These are phyloP conservation scores for Camelina hispida DNA, from an alignment of 345 rosid genomes.

Conservation along the genomic window DNA sequence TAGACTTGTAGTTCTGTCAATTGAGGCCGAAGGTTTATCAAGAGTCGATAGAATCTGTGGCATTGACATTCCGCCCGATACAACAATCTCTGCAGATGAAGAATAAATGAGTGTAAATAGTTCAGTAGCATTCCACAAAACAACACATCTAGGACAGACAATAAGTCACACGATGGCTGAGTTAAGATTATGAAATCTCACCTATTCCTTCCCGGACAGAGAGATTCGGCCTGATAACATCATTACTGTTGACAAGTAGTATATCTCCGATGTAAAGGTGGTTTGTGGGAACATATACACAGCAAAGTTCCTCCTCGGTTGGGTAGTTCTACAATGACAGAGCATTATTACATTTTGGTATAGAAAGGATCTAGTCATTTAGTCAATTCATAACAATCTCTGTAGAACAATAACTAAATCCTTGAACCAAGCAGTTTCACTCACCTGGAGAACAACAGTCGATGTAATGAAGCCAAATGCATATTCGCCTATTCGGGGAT, in stretches of 20 bases:
- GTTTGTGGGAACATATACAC: constrained; percentile 97
- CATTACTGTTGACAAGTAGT: constrained; percentile 79
- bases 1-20: constrained; percentile 47
- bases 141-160: not conserved
- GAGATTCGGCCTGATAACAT: constrained; percentile 91
- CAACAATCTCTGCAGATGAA: constrained; percentile 80
- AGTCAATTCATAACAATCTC: too few relatives aligned
- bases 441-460: constrained; percentile 83
- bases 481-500: constrained; percentile 95
- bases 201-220: constrained; percentile 99
- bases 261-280: constrained; percentile 98
- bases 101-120: not conserved
- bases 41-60: constrained; percentile 85
- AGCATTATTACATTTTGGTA: not conserved
- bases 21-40: constrained; percentile 48
- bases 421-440: constrained; percentile 13
- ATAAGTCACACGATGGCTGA: not conserved
- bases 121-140: constrained; percentile 3
- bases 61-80: constrained; percentile 99
- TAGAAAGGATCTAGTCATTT: not conserved
- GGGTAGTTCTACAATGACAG: constrained; percentile 64
- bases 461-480: constrained; percentile 97
- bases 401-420: not conserved
- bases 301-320: constrained; percentile 94
- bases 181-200: constrained; percentile 44